These are phyloP conservation scores for Biscogniauxia sp. DNA, from an alignment of 2,329 filamentous ascomycete species.

Conservation along the genomic window DNA sequence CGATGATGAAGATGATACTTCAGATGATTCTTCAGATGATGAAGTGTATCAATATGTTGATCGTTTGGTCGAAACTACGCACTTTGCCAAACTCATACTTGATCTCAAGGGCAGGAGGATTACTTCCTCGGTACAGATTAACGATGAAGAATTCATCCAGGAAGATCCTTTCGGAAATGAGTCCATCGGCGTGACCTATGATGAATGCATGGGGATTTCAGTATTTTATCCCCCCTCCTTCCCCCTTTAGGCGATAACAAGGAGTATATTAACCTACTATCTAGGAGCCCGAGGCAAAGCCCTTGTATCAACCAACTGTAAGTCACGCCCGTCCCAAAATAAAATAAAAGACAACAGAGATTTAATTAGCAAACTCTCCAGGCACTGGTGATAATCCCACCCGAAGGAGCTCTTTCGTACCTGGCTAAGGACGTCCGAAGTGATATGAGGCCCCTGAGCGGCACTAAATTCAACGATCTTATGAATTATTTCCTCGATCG, in stretches of 20 bases:
- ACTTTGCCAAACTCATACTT: not conserved
- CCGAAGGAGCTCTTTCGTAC: slow-evolving; percentile 1
- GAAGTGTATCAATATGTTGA: not conserved
- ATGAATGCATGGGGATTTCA: slow-evolving; percentile 29
- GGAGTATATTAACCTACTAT: slow-evolving; percentile 2
- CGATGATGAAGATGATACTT: too few relatives aligned
- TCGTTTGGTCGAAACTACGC: slow-evolving; percentile 1
- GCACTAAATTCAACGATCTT: not conserved
- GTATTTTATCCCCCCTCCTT: slow-evolving; percentile 16
- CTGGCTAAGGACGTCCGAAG: not conserved
- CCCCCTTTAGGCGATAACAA: not conserved
- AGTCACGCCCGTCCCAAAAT: not conserved
- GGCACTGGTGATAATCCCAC: slow-evolving; percentile 18
- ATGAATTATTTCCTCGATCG: not conserved
- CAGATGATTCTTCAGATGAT: not conserved
- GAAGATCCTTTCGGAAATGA: slow-evolving; percentile 18
- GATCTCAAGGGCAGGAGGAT: slow-evolving; percentile 8
- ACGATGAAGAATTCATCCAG: slow-evolving; percentile 23
- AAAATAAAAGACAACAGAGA: not conserved
- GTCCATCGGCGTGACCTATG: slow-evolving; percentile 22
- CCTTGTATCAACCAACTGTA: slow-evolving; percentile 12
- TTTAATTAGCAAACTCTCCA: not conserved
- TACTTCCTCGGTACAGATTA: slow-evolving; percentile 15
- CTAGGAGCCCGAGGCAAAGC: slow-evolving; percentile 1
- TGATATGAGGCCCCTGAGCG: not conserved